These are phyloP conservation scores for Cystobasidium pallidum DNA, from an alignment of 1,284 basidiomycete species.

Conservation along the genomic window DNA sequence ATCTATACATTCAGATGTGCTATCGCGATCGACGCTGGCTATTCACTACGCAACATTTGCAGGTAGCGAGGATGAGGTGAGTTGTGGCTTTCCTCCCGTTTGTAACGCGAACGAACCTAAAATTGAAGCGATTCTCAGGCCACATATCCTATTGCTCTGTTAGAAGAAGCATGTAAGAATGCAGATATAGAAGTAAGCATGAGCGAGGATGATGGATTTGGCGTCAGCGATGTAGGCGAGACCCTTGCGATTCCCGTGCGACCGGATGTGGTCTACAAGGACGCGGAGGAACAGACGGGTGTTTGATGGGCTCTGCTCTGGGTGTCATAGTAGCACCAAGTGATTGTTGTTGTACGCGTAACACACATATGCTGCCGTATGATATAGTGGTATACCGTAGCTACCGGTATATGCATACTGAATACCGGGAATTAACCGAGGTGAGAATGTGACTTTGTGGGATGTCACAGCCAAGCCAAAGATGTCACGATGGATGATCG, in stretches of 20 bases:
- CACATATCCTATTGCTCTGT: constrained; percentile 36
- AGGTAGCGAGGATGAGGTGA: constrained; percentile 50
- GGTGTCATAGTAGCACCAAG: background rate
- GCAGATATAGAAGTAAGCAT: constrained; percentile 12
- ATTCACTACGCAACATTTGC: constrained; percentile 53
- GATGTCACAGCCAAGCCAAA: constrained; percentile 12
- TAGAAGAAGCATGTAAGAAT: constrained; percentile 36
- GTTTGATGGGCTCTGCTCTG: background rate
- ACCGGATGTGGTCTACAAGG: constrained; percentile 10
- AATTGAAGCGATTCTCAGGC: constrained; percentile 2
- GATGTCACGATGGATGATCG: background rate
- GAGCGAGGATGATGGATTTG: constrained; percentile 31
- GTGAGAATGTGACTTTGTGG: background rate
- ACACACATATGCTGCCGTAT: background rate
- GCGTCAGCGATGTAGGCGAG: constrained; percentile 40
- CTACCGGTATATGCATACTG: too few relatives aligned
- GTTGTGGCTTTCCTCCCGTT: background rate
- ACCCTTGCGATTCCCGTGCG: constrained; percentile 36
- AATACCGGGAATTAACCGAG: constrained; percentile 14
- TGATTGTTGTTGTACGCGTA: background rate
- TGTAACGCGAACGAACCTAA: background rate
- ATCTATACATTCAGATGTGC: constrained; percentile 52
- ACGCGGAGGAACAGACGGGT: background rate
- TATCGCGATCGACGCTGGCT: constrained; percentile 40
- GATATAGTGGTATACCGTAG: too few relatives aligned